Base-by-base conservation (phyloP, 257 asterid genomes). In the Nicotiana sylvestris region DNA sequence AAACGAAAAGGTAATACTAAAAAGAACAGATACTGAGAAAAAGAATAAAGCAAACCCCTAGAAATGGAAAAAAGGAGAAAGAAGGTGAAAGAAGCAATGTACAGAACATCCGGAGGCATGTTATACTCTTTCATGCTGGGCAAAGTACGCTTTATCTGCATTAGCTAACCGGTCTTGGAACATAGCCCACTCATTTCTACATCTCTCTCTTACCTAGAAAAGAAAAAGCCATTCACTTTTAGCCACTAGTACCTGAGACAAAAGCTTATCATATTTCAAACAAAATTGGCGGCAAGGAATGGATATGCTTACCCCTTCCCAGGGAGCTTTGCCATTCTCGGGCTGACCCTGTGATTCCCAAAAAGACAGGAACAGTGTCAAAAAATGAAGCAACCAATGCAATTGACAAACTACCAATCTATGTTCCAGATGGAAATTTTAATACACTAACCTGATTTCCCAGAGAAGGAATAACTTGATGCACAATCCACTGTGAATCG, bases 401-500 rank as follows among this genome's bases (percentile, higher is more conserved):
- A 70, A 39, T 43, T 21, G 12, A 21, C n/a, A 11, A 43, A 21
- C 39, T 25, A 46, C 55, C 18, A 25, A 39, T 46, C 61, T 12
- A 35, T 12, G 16, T 72, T 43, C 58, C 46, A 43, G 57, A 21
- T 46, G 4, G 64, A 74, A 82, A 83, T 68, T 82, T 51, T n/a
- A 53, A 66, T 60, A 76, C 78, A 53, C 97, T 77, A 81, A 96
- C 99, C 98, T 96, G 99, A 85, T 88, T 95, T 86, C 99, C 99
- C 66, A 96, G 97, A 87, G 99, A 94, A 81, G 99, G 99, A 87
- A 96, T 93, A 76, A 95, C 98, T 96, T 93, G 98, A 89, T 96
- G 99, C 84, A 96, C 93, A 83, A 96, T 93, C 99, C 99, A 96
- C 69, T 96, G 98, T 66, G 99, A 94, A 88, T 96, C 99, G 81